Evolutionary conservation across 2,329 filamentous ascomycete genomes (phyloP).

Genomic region (Teratosphaeria viscida): DNA sequence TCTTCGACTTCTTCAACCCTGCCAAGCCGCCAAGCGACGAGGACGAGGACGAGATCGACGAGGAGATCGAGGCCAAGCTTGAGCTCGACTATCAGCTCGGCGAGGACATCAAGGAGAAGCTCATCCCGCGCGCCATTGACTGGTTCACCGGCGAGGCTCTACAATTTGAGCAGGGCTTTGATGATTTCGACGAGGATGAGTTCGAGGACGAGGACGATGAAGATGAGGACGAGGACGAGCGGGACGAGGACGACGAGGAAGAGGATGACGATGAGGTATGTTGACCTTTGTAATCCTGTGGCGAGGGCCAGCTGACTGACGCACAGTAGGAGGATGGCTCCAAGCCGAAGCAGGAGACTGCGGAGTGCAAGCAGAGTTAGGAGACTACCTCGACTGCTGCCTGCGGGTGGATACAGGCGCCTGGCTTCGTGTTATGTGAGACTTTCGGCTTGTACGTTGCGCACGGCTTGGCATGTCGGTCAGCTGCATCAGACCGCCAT

Average conservation of each 20-base stretch:
- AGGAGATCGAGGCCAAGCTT: constrained; percentile 92
- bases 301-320: constrained; percentile 13
- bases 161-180: constrained; percentile 86
- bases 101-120: constrained; percentile 99
- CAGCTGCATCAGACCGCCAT: background rate
- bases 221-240: constrained; percentile 75
- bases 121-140: constrained; percentile 95
- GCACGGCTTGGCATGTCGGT: background rate
- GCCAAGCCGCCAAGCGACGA: constrained; percentile 74
- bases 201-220: constrained; percentile 89
- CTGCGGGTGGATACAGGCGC: background rate
- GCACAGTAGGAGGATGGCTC: constrained; percentile 66
- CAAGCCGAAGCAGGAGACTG: constrained; percentile 87
- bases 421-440: background rate
- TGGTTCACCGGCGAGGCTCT: constrained; percentile 99
- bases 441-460: background rate
- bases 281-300: background rate
- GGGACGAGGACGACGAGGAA: constrained; percentile 67
- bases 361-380: constrained; percentile 91
- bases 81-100: constrained; percentile 98
- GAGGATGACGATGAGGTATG: constrained; percentile 43
- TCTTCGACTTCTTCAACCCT: constrained; percentile 96
- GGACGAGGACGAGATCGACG: constrained; percentile 65
- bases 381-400: background rate
- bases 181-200: constrained; percentile 71